phyloP scores from a whole-genome alignment of 2,329 filamentous ascomycete species.

The Botrytis byssoidea region DNA sequence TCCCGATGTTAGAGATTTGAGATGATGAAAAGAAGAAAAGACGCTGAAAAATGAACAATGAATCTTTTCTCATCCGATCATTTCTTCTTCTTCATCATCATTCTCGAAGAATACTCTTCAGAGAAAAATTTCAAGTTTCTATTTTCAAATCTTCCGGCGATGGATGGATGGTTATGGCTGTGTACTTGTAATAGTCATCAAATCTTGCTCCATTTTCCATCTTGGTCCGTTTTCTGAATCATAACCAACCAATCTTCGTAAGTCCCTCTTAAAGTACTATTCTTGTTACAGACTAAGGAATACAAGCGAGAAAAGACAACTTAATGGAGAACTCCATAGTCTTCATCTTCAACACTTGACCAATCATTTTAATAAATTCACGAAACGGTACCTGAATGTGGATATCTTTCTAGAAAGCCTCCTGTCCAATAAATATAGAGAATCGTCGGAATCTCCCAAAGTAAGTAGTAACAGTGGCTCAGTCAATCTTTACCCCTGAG shows the following conservation, averaged over 20 bases:
- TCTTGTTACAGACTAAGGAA: constrained; percentile 12
- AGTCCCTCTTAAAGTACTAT: not conserved
- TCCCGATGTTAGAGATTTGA: not conserved
- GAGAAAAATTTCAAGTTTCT: not conserved
- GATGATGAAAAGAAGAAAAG: not conserved
- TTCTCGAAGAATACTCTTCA: not conserved
- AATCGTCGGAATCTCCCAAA: not conserved
- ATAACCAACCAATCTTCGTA: constrained; percentile 11
- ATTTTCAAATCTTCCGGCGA: constrained; percentile 1
- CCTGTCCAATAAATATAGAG: not conserved
- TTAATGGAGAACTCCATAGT: not conserved
- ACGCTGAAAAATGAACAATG: not conserved
- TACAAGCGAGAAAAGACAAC: constrained; percentile 12
- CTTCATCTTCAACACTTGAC: not conserved
- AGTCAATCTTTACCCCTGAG: constrained; percentile 15
- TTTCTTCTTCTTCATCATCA: not conserved
- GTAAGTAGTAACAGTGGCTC: constrained; percentile 6
- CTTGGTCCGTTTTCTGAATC: not conserved
- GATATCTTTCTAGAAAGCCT: not conserved
- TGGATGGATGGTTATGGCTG: not conserved
- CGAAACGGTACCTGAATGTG: constrained; percentile 16
- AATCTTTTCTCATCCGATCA: not conserved
- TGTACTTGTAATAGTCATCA: not conserved
- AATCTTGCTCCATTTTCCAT: not conserved
- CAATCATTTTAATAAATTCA: not conserved